Base-by-base conservation (phyloP, 2,329 filamentous ascomycete species). In the Monilinia polystroma region DNA sequence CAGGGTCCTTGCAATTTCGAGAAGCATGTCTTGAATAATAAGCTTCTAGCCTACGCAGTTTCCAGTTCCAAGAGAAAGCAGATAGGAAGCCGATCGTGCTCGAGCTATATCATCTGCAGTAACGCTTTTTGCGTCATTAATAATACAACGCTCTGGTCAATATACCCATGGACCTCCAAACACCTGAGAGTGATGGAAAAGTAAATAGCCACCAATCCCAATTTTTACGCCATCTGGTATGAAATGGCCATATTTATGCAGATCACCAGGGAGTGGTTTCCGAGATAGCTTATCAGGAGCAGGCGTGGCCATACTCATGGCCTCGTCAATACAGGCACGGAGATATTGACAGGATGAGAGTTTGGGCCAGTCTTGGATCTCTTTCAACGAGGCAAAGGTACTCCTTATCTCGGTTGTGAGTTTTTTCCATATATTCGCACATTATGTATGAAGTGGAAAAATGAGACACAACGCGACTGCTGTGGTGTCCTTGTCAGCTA, bases 71-170 rank as follows among this genome's bases (percentile, higher is more conserved):
- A 73, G 63, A 12, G 67, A 70, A 56, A 76, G 76, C 0, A 73
- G 71, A n/a, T 64, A 69, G 47, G 73, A 70, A 1, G 72, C 74
- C 38, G 20, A 67, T 29, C 69, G 67, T 12, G 72, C 72, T 14
- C 68, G 56, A 59, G 7, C n/a, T 4, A 60, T 41, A 35, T 60
- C 20, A 29, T 60, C 43, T 26, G 43, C 57, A 43, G 43, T 49
- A 49, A 49, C 41, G 29, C n/a, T 43, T 7, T 16, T 64, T n/a
- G 1, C 7, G 32, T 20, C 1, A 49, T 67, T 64, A 4, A 64
- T 35, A 10, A 82, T 79, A 80, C 81, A 83, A 23, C 81, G 77
- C 68, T 82, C 79, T 0, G 81, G 81, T 11, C 78, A 69, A 70
- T 78, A 83, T 1, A 70, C 66, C 63, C 78, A 77, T 0, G 81